Evolutionary conservation across 2,329 filamentous ascomycete species (phyloP), one percentile per base, ranked within the genome.

Genomic region (Coniochaeta sp.): DNA sequence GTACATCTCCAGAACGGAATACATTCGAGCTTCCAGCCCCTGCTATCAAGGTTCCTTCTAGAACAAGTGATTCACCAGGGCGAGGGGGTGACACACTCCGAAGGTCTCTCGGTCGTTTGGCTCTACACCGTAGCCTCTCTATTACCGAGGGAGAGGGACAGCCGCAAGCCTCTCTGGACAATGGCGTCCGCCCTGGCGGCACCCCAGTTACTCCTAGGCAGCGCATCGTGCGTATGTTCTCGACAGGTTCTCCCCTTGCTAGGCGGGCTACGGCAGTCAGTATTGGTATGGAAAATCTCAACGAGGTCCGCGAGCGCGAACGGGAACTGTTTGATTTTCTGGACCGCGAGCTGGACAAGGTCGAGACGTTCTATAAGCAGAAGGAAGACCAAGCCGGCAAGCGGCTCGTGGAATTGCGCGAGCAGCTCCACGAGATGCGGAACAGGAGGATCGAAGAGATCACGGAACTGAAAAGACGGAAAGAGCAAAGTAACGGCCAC

Each of bases 361-460:
- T 99, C 12, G 93, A 99, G 70, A 75, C 79, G 0, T 99, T 99
- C 69, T 98, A 98, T 77, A 87, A 85, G 66, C 77, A 85, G 65
- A 97, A 97, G 70, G 95, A 99, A 70, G 83, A 90, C 30, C 91
- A 97, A 70, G 91, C 93, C 0, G 89, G 86, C 0, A 77, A 87
- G 59, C 85, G 93, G 2, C 77, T 97, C 26, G 76, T 79, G 0
- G 72, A 89, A 4, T 79, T 99, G 55, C 85, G 90, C 47, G 86
- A 92, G 58, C 95, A 99, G 71, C 80, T 99, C 34, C 93, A 96
- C 70, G 89, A 96, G 67, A 96, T 98, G 91, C 84, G 92, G 52
- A 91, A 96, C 71, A 84, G 89, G 16, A 86, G 93, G 24, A 81
- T 91, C 30, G 82, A 88, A 58, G 91, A 97, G 69, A 79, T 91